Base-by-base conservation (phyloP, 2,329 filamentous ascomycete species). In the Nemania serpens region DNA sequence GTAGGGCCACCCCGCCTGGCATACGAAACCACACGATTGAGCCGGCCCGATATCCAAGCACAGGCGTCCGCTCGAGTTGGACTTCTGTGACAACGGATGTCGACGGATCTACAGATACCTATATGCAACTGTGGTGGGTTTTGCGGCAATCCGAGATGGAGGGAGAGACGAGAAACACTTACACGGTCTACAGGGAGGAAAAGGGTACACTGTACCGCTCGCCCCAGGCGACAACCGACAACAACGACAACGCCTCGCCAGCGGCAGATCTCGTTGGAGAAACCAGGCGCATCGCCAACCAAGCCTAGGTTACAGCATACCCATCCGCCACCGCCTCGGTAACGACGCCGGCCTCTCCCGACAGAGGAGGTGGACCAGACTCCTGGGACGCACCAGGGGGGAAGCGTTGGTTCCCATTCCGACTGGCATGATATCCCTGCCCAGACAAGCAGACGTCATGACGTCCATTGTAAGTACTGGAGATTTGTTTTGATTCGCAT, bases 381-480 rank as follows among this genome's bases (percentile, higher is more conserved):
- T 47, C 51, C 59, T 52, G 62, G 52, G 49, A 58, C 59, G 22
- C 33, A 58, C 50, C 33, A n/a, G 29, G 29, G 47, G 57, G 36
- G 17, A 36, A 41, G 58, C 53, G 36, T 48, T 42, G 48, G 55
- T 22, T 52, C 49, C 12, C n/a, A n/a, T n/a, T n/a, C n/a, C n/a
- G 36, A 47, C 18, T 18, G 55, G 55, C 58, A 62, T 60, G 22
- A 46, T 51, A 60, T 62, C 63, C 65, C 61, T 64, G 63, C 58
- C 57, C 34, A 48, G 45, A 41, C 61, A 45, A 37, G 58, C 64
- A 68, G 67, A 64, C 69, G 66, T 70, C 68, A 74, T 74, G 72
- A 68, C 72, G 63, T 73, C 72, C 55, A 72, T 74, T 65, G 72
- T 74, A 66, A 74, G 72, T 73, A 53, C 59, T 42, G 41, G 43